Base-by-base conservation (phyloP, 2,329 filamentous ascomycete species). In the Xylariales sp. region DNA sequence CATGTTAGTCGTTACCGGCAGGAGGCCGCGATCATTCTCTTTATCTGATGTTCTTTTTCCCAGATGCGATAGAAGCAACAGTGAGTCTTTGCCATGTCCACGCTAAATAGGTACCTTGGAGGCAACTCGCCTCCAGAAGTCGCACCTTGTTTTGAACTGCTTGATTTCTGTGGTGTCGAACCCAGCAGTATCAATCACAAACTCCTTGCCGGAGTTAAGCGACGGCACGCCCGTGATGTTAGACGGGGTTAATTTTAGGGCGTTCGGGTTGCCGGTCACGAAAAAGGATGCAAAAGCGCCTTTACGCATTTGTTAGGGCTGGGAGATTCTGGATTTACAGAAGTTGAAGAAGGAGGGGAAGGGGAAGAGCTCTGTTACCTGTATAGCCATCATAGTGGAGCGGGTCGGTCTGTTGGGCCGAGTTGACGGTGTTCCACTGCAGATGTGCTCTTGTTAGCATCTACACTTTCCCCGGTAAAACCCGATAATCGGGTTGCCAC, bases 281-380 rank as follows among this genome's bases (percentile, higher is more conserved):
- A 81, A 72, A 54, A 81, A 82, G 17, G 70, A 76, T 1, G 73
- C 76, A 49, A 82, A 70, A 0, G 77, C 76, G 5, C 79, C 78
- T 1, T 70, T 41, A 29, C n/a, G n/a, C n/a, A n/a, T n/a, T n/a
- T n/a, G n/a, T n/a, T n/a, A n/a, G n/a, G n/a, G n/a, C n/a, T n/a
- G n/a, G n/a, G n/a, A n/a, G n/a, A n/a, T n/a, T n/a, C n/a, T n/a
- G n/a, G n/a, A n/a, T n/a, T n/a, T n/a, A n/a, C n/a, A n/a, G n/a
- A n/a, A n/a, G n/a, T 29, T 11, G 21, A 12, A 18, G 10, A 17
- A 21, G 13, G n/a, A 16, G 8, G 6, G 4, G 19, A 5, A 23
- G 18, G 31, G 12, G 25, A 28, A 37, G 11, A 10, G 13, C 6
- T 18, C 16, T 39, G 47, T 32, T 41, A 53, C 51, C 51, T 40